Evolutionary conservation across 345 rosid species (phyloP), one percentile per base, ranked within the genome.

Genomic region (Eutrema yunnanense): DNA sequence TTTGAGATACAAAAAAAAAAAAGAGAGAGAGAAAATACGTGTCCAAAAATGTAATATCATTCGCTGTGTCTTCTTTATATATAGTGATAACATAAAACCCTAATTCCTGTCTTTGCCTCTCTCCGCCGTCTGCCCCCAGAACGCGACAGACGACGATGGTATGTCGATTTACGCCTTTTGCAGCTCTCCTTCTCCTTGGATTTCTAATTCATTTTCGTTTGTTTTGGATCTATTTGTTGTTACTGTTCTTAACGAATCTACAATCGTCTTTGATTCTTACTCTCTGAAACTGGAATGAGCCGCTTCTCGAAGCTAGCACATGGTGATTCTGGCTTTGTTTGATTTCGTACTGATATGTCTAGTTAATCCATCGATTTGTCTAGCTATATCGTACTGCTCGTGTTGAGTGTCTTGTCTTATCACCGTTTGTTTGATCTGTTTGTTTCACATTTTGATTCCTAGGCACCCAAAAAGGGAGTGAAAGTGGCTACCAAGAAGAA

Each of bases 391-490:
- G 58, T 53, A 29, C 36, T 1, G 6, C 12, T 50, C 19, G 46
- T 38, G 34, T 60, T 30, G 61, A 61, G 13, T 22, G 22, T 33
- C 29, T 34, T 63, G 32, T 30, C 22, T 7, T 26, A 19, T 43
- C n/a, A 6, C 3, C 2, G n/a, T 41, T 13, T 36, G 32, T 10
- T 29, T 62, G 67, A 61, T 51, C 10, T 13, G 33, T 10, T 48
- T 71, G 2, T 62, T 9, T 4, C 30, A 4, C 19, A 49, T 51
- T 40, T 37, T 32, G 36, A 6, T 6, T 64, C 0, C 4, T 33
- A 83, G 91, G 91, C 83, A 55, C 88, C 87, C 0, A 84, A 84
- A 53, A 74, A 60, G 71, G 86, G 81, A 62, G 87, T 69, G 16
- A 85, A 83, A 11, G 62, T 69, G 3, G 74, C 65, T 51, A 29